phyloP scores from a whole-genome alignment of 1,284 basidiomycete genomes.

The Pascua guehoae region DNA sequence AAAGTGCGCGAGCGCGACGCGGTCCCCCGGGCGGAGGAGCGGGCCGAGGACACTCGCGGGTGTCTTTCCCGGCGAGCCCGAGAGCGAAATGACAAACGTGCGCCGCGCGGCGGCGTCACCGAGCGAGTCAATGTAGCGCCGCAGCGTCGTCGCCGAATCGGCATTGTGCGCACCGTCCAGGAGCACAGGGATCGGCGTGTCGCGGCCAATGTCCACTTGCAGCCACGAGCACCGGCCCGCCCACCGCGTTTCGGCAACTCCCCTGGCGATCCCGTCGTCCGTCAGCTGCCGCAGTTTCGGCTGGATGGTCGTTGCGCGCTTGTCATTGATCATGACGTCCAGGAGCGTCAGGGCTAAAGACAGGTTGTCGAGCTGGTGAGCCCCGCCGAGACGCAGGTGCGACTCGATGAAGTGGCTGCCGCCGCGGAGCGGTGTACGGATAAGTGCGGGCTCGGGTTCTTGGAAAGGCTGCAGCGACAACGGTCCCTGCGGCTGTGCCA shows the following conservation, averaged over 20 bases:
- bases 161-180: slow-evolving; percentile 95
- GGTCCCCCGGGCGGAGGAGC: slow-evolving; percentile 53
- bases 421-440: slow-evolving; percentile 20
- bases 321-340: slow-evolving; percentile 58
- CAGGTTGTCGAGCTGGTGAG: slow-evolving; percentile 78
- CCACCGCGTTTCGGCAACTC: slow-evolving; percentile 67
- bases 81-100: slow-evolving; percentile 71
- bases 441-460: slow-evolving; percentile 15
- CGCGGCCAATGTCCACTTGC: background rate
- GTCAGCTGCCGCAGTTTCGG: slow-evolving; percentile 51
- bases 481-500: slow-evolving; percentile 26
- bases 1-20: slow-evolving; percentile 58
- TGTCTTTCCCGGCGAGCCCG: slow-evolving; percentile 75
- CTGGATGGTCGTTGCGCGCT: slow-evolving; percentile 39
- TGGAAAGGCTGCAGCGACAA: slow-evolving; percentile 38
- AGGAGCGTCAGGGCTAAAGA: slow-evolving; percentile 66
- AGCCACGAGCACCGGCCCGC: slow-evolving; percentile 75
- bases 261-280: slow-evolving; percentile 54
- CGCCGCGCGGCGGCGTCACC: slow-evolving; percentile 29
- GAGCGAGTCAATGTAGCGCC: slow-evolving; percentile 63
- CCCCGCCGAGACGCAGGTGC: slow-evolving; percentile 63
- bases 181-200: slow-evolving; percentile 53
- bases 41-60: slow-evolving; percentile 66
- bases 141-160: slow-evolving; percentile 70
- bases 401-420: slow-evolving; percentile 15